Evolutionary conservation across 305 asterid genomes (phyloP), one percentile per base, ranked within the genome.

Genomic region (Andrographis paniculata): DNA sequence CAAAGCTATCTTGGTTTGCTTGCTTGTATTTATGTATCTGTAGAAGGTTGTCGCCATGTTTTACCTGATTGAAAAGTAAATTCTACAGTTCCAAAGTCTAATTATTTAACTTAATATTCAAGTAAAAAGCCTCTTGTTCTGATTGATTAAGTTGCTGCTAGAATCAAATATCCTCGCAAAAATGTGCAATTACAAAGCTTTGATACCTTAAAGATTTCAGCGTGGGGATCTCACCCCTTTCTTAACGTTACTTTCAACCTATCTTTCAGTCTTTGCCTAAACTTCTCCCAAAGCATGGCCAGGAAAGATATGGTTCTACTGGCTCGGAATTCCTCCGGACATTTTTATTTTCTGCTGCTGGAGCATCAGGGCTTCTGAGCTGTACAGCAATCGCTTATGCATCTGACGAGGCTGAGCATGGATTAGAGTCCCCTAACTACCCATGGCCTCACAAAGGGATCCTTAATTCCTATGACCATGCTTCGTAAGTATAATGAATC

Each of bases 401-500:
- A 51, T 71, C 80, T 24, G 95, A 85, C 53, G 95, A 85, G 69
- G 95, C 95, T 17, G 95, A 85, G 65, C 94, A 85, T 53, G 95
- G 95, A 21, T 68, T 85, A 64, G 95, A 69, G 52, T 52, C 53
- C 45, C 72, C 95, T 24, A 75, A 53, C 67, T 79, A 85, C 71
- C 94, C 95, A 49, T 82, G 95, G 94, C 95, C 94, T 44, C 94
- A 85, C 63, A 28, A 71, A 60, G 95, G 95, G 71, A 79, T 82
- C 53, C 82, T 85, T 39, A 76, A 82, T 69, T 82, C 94, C 42
- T 85, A 82, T 48, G 95, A 85, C 68, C 94, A 82, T 59, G 74
- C 87, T 60, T 82, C 94, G 95, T 85, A 63, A 81, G 91, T 60
- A 28, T 1, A 52, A 50, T n/a, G n/a, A n/a, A n/a, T n/a, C n/a